These are phyloP conservation scores for Beta macrorhiza DNA, from an alignment of 179 eudicot genomes.

Conservation along the genomic window DNA sequence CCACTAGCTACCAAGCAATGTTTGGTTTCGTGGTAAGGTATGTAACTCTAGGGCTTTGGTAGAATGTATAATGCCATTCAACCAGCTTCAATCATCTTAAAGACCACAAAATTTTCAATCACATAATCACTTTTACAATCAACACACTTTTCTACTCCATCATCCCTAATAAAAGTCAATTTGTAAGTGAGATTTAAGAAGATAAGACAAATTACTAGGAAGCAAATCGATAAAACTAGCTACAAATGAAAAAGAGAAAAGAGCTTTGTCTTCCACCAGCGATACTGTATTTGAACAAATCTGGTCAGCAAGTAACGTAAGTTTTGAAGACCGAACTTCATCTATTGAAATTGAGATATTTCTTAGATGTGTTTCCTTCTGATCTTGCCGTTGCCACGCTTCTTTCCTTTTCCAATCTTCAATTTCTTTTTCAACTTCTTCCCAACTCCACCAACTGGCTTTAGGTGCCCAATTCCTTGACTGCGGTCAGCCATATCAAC, in stretches of 20 bases:
- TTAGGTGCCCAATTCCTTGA: conserved; percentile 40
- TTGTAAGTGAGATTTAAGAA: not conserved
- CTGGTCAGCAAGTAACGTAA: not conserved
- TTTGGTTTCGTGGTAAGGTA: no score
- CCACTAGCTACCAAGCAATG: not conserved
- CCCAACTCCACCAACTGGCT: conserved; percentile 39
- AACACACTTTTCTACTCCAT: not conserved
- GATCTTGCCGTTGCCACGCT: conserved; percentile 74
- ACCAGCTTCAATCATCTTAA: not conserved
- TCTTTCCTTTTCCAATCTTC: conserved; percentile 58
- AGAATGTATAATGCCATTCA: not conserved
- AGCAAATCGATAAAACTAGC: not conserved
- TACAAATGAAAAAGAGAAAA: not conserved
- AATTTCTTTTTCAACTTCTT: conserved; percentile 81
- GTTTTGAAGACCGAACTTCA: not conserved
- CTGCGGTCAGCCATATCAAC: conserved; percentile 58
- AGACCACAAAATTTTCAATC: not conserved
- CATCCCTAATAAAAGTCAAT: not conserved
- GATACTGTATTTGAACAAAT: not conserved
- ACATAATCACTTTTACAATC: not conserved
- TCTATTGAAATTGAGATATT: not conserved
- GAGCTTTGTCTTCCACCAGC: not conserved
- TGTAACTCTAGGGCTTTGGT: no score
- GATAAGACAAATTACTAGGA: not conserved
- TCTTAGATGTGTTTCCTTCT: conserved; percentile 56